Percentiles rank a stretch among this genome's conserved stretches.
phyloP scores from a whole-genome alignment of 768 basidiomycete genomes.

The Hortiboletus flavorubellus region DNA sequence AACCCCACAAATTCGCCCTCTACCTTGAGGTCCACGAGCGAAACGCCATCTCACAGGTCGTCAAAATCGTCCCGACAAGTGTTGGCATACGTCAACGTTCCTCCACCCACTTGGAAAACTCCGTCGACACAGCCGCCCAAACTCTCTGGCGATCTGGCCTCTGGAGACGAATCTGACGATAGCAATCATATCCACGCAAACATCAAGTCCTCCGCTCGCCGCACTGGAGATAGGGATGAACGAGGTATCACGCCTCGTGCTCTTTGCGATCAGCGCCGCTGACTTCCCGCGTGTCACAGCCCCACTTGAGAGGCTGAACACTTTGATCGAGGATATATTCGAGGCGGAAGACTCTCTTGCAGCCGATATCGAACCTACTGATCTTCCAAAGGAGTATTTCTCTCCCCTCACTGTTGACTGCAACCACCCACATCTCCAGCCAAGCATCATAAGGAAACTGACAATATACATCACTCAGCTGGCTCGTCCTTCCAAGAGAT shows the following conservation, averaged over 20 bases:
- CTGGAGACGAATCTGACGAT: slow-evolving; percentile 48
- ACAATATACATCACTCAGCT: slow-evolving; percentile 67
- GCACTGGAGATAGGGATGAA: slow-evolving; percentile 75
- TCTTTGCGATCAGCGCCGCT: neutral
- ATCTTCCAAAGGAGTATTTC: slow-evolving; percentile 61
- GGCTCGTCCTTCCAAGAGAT: slow-evolving; percentile 64
- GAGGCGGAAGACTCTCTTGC: slow-evolving; percentile 74
- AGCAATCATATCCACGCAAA: slow-evolving; percentile 33
- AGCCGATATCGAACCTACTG: slow-evolving; percentile 46
- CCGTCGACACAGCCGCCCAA: slow-evolving; percentile 23
- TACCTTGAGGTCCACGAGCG: slow-evolving; percentile 12
- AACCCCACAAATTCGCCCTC: slow-evolving; percentile 12
- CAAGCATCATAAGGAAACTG: slow-evolving; percentile 60
- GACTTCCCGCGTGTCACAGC: slow-evolving; percentile 32
- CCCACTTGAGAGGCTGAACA: slow-evolving; percentile 72
- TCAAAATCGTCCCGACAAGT: slow-evolving; percentile 32
- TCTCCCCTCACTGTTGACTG: slow-evolving; percentile 57
- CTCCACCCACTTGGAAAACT: slow-evolving; percentile 27
- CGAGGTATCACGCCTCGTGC: slow-evolving; percentile 43
- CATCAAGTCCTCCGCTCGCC: slow-evolving; percentile 49
- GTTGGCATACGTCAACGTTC: slow-evolving; percentile 34
- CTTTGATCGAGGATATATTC: slow-evolving; percentile 80
- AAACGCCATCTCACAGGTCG: slow-evolving; percentile 26
- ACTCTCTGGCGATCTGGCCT: slow-evolving; percentile 41
- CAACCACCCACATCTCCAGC: slow-evolving; percentile 58